Conservation (phyloP, 1,284 basidiomycete species). For the Flammula alnicola region DNA sequence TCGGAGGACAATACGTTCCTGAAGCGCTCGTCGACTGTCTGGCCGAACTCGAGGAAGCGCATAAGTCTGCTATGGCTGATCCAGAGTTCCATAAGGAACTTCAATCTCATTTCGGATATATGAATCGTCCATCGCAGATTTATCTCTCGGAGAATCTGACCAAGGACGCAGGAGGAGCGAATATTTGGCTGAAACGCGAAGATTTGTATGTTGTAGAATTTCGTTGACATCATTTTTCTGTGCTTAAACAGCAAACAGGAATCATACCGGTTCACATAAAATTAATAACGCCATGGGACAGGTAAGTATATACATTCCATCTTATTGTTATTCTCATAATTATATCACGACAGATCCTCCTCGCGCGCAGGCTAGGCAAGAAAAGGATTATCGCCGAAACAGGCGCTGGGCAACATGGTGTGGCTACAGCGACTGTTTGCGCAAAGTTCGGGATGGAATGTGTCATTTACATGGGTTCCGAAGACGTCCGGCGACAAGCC, state of each 20-base stretch:
- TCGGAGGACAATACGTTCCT: slow-evolving; percentile 97
- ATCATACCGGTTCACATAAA: slow-evolving; percentile 97
- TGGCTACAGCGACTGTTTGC: slow-evolving; percentile 97
- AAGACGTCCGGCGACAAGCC: slow-evolving; percentile 94
- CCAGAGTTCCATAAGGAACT: slow-evolving; percentile 95
- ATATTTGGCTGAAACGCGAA: slow-evolving; percentile 98
- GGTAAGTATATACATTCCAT: slow-evolving; percentile 39
- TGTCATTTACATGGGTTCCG: slow-evolving; percentile 98
- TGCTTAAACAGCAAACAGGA: slow-evolving; percentile 47
- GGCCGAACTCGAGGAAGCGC: slow-evolving; percentile 89
- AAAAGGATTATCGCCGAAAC: slow-evolving; percentile 98
- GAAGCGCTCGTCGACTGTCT: slow-evolving; percentile 94
- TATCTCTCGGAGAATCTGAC: slow-evolving; percentile 81
- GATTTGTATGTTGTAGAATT: slow-evolving; percentile 76
- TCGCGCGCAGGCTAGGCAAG: slow-evolving; percentile 93
- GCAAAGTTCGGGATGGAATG: slow-evolving; percentile 97
- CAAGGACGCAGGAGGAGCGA: slow-evolving; percentile 83
- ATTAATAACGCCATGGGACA: slow-evolving; percentile 97
- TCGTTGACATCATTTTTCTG: background rate
- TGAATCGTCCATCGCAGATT: slow-evolving; percentile 78
- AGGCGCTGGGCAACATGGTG: slow-evolving; percentile 98
- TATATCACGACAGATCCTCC: slow-evolving; percentile 70
- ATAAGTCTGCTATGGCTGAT: slow-evolving; percentile 86
- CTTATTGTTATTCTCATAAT: background rate
- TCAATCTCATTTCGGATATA: slow-evolving; percentile 88